Base-by-base conservation (phyloP, 148 eudicot species). In the Suaeda aralocaspica region DNA sequence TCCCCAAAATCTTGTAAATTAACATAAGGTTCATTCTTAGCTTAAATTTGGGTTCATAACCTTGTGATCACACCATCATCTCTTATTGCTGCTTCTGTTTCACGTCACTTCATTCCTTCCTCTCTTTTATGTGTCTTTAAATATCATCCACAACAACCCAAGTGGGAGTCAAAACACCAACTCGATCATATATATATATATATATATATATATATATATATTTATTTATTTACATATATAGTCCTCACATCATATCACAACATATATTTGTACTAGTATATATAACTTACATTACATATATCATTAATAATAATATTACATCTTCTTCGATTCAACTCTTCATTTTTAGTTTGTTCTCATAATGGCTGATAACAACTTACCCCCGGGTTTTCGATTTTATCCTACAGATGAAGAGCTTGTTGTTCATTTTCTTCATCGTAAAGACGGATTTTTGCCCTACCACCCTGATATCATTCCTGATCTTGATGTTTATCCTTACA, bases 391-490 rank as follows among this genome's bases (percentile, higher is more conserved):
- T 59, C 85, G 91, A 42, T 89, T 92, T 60, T 84, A 72, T 48
- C 97, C 97, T 0, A 81, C 88, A 0, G 91, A 92, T 48, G 96
- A 89, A 74, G 97, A 89, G 58, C 89, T 92, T 0, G 84, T 89
- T 10, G 88, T 92, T 24, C 92, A 92, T 66, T 87, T 92, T 73
- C 96, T 92, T 67, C 87, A 83, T 10, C 90, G 92, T 22, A 85
- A 86, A 73, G 85, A 91, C 6, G 71, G 81, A 3, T 81, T 88
- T 59, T 67, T 90, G 15, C 94, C 96, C 18, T 92, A 68, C 80
- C 86, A 88, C 36, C 96, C 96, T 1, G 92, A 90, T 64, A 77
- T 88, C 77, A 92, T 92, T 74, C 98, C 98, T 8, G 98, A 92
- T 77, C 98, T 92, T 66, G 90, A 86, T 60, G 86, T 90, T 53